Percentiles rank a stretch among this genome's conserved stretches.
These are phyloP conservation scores for Dactylellina parvicollis DNA, from an alignment of 2,329 filamentous ascomycete species.

Conservation along the genomic window DNA sequence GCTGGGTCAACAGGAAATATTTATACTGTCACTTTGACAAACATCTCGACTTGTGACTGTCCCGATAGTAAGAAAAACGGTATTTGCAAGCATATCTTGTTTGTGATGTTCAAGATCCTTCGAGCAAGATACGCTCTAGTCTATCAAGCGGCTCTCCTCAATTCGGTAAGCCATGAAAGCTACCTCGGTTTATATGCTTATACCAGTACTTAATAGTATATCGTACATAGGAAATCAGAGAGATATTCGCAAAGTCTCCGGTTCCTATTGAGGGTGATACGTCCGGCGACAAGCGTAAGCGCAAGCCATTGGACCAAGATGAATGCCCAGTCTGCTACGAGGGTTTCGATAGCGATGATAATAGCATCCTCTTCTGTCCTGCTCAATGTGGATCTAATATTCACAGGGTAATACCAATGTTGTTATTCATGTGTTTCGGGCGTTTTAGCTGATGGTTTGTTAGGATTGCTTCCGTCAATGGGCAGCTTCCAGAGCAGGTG, in stretches of 20 bases:
- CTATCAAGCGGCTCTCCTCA: slow-evolving; percentile 72
- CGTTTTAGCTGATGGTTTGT: not conserved
- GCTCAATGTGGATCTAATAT: slow-evolving; percentile 58
- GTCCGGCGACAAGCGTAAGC: slow-evolving; percentile 58
- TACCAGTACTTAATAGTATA: not conserved
- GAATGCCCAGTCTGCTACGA: slow-evolving; percentile 71
- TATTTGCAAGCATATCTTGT: slow-evolving; percentile 71
- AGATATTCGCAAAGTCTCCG: slow-evolving; percentile 68
- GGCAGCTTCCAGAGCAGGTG: slow-evolving; percentile 50
- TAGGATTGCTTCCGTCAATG: slow-evolving; percentile 57
- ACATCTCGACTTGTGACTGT: slow-evolving; percentile 68
- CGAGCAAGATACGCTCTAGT: slow-evolving; percentile 68
- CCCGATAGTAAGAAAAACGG: slow-evolving; percentile 64
- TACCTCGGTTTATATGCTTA: not conserved
- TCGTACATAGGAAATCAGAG: slow-evolving; percentile 65
- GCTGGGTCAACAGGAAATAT: slow-evolving; percentile 74
- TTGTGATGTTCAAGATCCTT: slow-evolving; percentile 71
- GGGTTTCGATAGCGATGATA: slow-evolving; percentile 61
- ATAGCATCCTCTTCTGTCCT: slow-evolving; percentile 55
- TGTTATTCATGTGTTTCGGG: not conserved
- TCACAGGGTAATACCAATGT: slow-evolving; percentile 54
- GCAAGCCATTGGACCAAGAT: slow-evolving; percentile 65
- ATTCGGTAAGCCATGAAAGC: slow-evolving; percentile 59
- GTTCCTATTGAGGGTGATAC: slow-evolving; percentile 61
- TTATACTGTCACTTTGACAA: slow-evolving; percentile 69